phyloP scores from a whole-genome alignment of 805 yeast genomes.

The Maudiozyma turicensis region DNA sequence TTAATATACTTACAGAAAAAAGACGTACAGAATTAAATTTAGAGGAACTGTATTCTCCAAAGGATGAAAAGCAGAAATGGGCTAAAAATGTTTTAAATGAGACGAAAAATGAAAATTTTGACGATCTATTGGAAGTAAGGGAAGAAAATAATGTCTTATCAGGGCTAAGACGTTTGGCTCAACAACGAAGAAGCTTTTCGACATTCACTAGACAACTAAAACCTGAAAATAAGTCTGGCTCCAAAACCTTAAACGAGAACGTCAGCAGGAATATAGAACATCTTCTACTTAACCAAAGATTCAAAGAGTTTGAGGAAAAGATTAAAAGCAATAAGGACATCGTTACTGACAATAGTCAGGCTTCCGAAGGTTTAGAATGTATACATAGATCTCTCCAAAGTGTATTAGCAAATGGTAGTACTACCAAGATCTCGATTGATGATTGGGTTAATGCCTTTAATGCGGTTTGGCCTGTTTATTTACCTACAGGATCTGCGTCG shows the following conservation, averaged over 20 bases:
- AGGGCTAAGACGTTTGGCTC: conserved; percentile 22
- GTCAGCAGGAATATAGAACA: not conserved
- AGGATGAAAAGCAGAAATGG: conserved; percentile 29
- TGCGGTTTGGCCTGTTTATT: conserved; percentile 16
- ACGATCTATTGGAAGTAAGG: conserved; percentile 3
- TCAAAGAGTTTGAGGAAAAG: not conserved
- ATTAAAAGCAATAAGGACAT: not conserved
- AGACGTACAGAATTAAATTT: conserved; percentile 61
- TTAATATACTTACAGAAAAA: conserved; percentile 65
- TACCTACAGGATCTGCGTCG: conserved; percentile 6
- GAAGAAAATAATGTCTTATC: conserved; percentile 14
- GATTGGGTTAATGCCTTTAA: conserved; percentile 15
- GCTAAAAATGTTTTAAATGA: not conserved
- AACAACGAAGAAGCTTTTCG: conserved; percentile 21
- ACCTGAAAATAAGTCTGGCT: not conserved
- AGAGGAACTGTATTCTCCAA: conserved; percentile 55
- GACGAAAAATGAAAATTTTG: conserved; percentile 5
- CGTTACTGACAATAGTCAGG: not conserved
- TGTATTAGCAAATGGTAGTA: not conserved
- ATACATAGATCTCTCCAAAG: not conserved
- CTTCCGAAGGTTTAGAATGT: not conserved
- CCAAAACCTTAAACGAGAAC: not conserved
- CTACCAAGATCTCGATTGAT: not conserved
- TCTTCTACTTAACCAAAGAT: not conserved
- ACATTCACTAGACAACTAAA: conserved; percentile 6